Evolutionary conservation across 2,329 filamentous ascomycete species (phyloP).

Genomic region (Colletotrichum sp.): DNA sequence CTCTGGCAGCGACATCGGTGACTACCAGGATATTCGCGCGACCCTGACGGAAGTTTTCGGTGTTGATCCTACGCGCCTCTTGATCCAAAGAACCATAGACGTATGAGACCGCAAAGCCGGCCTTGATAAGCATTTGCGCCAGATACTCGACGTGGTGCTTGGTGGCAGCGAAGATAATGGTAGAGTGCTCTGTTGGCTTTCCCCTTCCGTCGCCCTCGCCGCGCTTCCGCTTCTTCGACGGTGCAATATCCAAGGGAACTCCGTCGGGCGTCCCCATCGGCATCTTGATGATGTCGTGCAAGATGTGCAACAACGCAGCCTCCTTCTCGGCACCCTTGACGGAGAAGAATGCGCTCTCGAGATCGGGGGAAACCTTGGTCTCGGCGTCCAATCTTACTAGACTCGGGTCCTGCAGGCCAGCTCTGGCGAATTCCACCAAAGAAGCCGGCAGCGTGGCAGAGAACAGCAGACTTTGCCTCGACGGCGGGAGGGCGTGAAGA

Average conservation of each 20-base stretch:
- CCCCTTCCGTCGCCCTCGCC: slow-evolving; percentile 59
- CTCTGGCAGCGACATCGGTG: slow-evolving; percentile 93
- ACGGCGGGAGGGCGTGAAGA: slow-evolving; percentile 82
- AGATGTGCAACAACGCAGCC: slow-evolving; percentile 84
- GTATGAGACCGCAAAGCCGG: slow-evolving; percentile 90
- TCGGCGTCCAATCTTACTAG: slow-evolving; percentile 92
- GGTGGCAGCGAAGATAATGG: slow-evolving; percentile 92
- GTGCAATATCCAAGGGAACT: slow-evolving; percentile 48
- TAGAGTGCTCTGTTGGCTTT: slow-evolving; percentile 87
- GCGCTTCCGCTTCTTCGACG: slow-evolving; percentile 76
- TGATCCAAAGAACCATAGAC: slow-evolving; percentile 96
- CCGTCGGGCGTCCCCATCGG: slow-evolving; percentile 69
- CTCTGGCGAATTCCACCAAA: slow-evolving; percentile 92
- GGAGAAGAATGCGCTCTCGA: slow-evolving; percentile 95
- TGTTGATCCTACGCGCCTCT: slow-evolving; percentile 88
- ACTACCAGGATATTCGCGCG: slow-evolving; percentile 91
- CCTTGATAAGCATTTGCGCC: slow-evolving; percentile 75
- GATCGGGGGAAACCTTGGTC: slow-evolving; percentile 92
- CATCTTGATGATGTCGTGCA: slow-evolving; percentile 93
- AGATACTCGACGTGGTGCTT: slow-evolving; percentile 98
- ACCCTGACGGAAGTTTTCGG: slow-evolving; percentile 86
- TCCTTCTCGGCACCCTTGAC: slow-evolving; percentile 95
- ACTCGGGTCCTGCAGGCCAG: slow-evolving; percentile 89
- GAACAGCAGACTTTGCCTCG: slow-evolving; percentile 90
- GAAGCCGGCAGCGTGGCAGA: slow-evolving; percentile 95